Conservation (phyloP, 495 filamentous ascomycete genomes). For the Xylaria castorea region DNA sequence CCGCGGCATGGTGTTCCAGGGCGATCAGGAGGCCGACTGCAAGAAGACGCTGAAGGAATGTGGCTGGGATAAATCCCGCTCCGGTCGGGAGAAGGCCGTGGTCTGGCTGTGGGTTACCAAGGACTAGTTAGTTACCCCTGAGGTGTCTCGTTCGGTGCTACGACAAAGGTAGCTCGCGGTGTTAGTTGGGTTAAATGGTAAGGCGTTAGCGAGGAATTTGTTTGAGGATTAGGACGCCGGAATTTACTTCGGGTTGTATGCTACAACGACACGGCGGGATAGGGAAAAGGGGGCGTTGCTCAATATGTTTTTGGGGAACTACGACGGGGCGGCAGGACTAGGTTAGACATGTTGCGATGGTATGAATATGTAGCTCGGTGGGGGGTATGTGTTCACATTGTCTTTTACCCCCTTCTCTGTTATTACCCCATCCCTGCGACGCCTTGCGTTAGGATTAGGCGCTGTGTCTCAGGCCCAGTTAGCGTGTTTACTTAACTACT, state of each 20-base stretch:
- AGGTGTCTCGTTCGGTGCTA: neutral
- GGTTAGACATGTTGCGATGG: neutral
- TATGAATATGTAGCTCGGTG: neutral
- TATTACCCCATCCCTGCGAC: too few relatives aligned
- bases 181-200: neutral
- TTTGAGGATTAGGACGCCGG: neutral
- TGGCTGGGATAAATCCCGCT: slow-evolving; percentile 48
- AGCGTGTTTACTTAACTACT: neutral
- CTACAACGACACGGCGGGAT: too few relatives aligned
- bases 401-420: neutral
- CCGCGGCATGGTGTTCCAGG: slow-evolving; percentile 40
- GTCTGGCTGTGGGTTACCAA: slow-evolving; percentile 50
- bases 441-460: neutral
- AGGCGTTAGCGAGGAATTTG: neutral
- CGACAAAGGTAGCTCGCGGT: neutral
- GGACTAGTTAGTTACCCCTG: slow-evolving; percentile 37
- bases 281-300: neutral
- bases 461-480: neutral
- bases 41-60: slow-evolving; percentile 43
- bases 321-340: neutral
- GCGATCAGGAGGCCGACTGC: slow-evolving; percentile 34
- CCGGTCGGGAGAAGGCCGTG: slow-evolving; percentile 46
- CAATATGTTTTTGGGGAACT: neutral
- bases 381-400: neutral
- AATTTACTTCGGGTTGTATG: neutral